Evolutionary conservation across 106 monocot genomes (phyloP).

Genomic region (Chionographis japonica): DNA sequence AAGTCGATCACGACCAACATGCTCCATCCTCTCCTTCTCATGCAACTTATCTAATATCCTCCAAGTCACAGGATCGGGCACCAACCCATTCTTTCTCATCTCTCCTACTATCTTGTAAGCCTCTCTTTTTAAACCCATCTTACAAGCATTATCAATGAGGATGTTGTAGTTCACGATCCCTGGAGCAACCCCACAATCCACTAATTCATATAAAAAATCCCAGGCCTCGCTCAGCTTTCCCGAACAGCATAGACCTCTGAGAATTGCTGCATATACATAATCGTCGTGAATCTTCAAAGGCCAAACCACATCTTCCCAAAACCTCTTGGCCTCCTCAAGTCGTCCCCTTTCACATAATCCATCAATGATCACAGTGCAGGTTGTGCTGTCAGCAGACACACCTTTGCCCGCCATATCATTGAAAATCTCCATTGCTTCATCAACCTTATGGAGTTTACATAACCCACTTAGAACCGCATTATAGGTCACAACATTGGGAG

Average conservation of each 20-base stretch:
- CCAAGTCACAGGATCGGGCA: constrained; percentile 82
- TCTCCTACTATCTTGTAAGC: constrained; percentile 74
- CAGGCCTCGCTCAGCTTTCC: constrained; percentile 67
- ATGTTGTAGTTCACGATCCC: constrained; percentile 88
- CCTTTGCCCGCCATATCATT: constrained; percentile 50
- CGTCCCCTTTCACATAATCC: constrained; percentile 44
- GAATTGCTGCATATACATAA: constrained; percentile 67
- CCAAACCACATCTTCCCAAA: constrained; percentile 79
- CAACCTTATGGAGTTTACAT: constrained; percentile 38
- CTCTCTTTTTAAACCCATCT: constrained; percentile 48
- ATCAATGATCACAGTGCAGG: constrained; percentile 49
- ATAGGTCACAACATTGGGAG: constrained; percentile 70
- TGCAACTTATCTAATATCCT: constrained; percentile 74
- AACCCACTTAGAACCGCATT: constrained; percentile 62
- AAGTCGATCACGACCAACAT: not conserved
- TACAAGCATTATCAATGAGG: constrained; percentile 60
- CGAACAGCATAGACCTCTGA: constrained; percentile 58
- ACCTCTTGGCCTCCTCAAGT: constrained; percentile 53
- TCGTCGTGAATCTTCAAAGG: constrained; percentile 69
- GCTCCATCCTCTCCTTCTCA: constrained; percentile 9
- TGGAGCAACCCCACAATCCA: constrained; percentile 61
- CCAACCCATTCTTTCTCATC: constrained; percentile 82
- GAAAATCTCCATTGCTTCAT: constrained; percentile 64
- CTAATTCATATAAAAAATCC: constrained; percentile 83
- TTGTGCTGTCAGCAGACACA: constrained; percentile 32